A percentile compares a stretch with the other conserved stretches of the same genome.
Conservation (phyloP, 257 asterid species). For the Osmanthus fragrans region DNA sequence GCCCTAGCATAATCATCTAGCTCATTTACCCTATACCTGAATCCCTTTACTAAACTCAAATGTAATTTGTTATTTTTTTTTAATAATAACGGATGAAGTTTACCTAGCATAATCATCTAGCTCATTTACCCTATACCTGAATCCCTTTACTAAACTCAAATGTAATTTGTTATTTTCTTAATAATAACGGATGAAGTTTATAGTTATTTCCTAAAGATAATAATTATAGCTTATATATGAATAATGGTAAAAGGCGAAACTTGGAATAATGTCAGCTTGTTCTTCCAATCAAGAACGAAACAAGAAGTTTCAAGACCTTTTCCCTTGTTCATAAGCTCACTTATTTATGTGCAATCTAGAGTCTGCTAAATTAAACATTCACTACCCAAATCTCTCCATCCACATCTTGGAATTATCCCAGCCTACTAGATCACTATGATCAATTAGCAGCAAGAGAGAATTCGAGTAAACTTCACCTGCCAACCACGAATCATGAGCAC, state of each 20-base stretch:
- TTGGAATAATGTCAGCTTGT: neutral
- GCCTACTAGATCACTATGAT: neutral
- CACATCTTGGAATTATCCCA: neutral
- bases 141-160: neutral
- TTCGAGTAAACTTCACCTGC: neutral
- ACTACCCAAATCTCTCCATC: slow-evolving; percentile 1
- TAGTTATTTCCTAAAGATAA: neutral
- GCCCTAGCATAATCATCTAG: neutral
- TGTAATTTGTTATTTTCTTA: neutral
- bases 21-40: neutral
- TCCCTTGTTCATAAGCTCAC: neutral
- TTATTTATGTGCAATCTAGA: neutral
- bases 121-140: neutral
- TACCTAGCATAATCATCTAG: neutral
- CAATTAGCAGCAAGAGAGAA: neutral
- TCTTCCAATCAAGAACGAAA: neutral
- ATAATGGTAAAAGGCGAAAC: neutral
- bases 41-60: neutral
- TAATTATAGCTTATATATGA: neutral
- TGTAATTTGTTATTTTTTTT: neutral
- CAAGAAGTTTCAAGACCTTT: neutral
- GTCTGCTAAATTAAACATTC: neutral
- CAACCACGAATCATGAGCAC: neutral
- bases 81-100: neutral
- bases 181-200: neutral